A percentile compares a stretch with the other conserved stretches of the same genome.
These are phyloP conservation scores for Spathaspora boniae DNA, from an alignment of 805 yeast genomes.

Conservation along the genomic window DNA sequence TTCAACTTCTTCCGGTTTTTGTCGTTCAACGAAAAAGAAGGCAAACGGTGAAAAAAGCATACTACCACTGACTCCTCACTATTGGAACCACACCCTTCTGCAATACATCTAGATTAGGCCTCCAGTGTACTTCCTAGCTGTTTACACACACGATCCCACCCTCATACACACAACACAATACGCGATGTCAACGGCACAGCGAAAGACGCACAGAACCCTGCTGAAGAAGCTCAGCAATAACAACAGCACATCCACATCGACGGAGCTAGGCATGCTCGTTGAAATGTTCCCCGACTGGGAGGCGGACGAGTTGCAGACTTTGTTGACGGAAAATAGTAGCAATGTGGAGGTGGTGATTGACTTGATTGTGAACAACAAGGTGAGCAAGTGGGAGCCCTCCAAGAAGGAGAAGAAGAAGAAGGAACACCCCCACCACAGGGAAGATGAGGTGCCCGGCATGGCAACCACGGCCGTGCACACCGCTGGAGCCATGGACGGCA, in stretches of 20 bases:
- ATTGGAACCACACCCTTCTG: no score
- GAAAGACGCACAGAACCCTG: conserved; percentile 44
- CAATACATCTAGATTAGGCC: no score
- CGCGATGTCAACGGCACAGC: conserved; percentile 20
- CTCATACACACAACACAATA: not conserved
- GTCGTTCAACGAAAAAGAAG: not conserved
- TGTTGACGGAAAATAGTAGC: conserved; percentile 68
- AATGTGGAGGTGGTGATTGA: conserved; percentile 80
- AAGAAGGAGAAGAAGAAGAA: conserved; percentile 60
- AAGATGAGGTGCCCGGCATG: conserved; percentile 14
- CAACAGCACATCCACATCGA: conserved; percentile 4
- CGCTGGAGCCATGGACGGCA: no score
- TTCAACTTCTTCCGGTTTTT: not conserved
- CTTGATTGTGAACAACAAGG: conserved; percentile 86
- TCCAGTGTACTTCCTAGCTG: no score
- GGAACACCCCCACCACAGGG: conserved; percentile 17
- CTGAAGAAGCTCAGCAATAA: conserved; percentile 39
- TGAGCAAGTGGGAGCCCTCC: conserved; percentile 92
- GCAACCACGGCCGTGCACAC: no score
- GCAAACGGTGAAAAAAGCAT: not conserved
- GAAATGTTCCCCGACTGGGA: conserved; percentile 97
- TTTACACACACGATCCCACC: no score
- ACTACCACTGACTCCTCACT: no score
- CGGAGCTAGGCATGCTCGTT: conserved; percentile 52
- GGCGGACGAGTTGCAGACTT: conserved; percentile 71